A percentile compares a stretch with the other conserved stretches of the same genome.
phyloP scores from a whole-genome alignment of 129 eudicot genomes.

The Ambrosia trifida region DNA sequence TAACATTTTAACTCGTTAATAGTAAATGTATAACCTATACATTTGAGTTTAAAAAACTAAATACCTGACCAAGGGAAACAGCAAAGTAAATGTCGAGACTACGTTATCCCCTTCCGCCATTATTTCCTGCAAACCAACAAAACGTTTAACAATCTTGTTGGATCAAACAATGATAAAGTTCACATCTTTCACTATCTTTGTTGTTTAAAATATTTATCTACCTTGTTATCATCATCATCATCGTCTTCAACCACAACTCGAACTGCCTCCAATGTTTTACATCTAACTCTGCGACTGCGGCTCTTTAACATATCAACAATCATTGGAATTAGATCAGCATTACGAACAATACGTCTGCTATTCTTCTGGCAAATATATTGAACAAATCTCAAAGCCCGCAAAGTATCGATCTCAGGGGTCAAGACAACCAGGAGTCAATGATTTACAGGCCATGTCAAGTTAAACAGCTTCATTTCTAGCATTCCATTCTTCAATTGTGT shows the following conservation, averaged over 20 bases:
- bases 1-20: too few relatives aligned
- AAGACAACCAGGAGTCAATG: conserved; percentile 48
- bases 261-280: conserved; percentile 77
- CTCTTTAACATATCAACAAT: conserved; percentile 77
- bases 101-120: conserved; percentile 95
- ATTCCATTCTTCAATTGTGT: conserved; percentile 92
- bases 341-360: conserved; percentile 64
- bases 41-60: too few relatives aligned
- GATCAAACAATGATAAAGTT: not conserved
- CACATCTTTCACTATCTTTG: not conserved
- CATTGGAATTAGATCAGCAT: conserved; percentile 65
- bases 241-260: conserved; percentile 78
- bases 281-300: conserved; percentile 66
- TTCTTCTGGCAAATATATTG: conserved; percentile 62
- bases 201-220: conserved; percentile 35
- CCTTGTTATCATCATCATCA: conserved; percentile 85
- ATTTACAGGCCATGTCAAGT: conserved; percentile 83
- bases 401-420: conserved; percentile 60
- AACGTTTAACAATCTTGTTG: not conserved
- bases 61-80: too few relatives aligned
- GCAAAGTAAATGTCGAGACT: too few relatives aligned
- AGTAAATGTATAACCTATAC: too few relatives aligned
- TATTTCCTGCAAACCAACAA: conserved; percentile 65
- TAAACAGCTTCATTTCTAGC: conserved; percentile 94
- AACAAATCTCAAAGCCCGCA: conserved; percentile 73